Conservation (phyloP, 805 yeast species). For the Ogataea dorogensis region DNA sequence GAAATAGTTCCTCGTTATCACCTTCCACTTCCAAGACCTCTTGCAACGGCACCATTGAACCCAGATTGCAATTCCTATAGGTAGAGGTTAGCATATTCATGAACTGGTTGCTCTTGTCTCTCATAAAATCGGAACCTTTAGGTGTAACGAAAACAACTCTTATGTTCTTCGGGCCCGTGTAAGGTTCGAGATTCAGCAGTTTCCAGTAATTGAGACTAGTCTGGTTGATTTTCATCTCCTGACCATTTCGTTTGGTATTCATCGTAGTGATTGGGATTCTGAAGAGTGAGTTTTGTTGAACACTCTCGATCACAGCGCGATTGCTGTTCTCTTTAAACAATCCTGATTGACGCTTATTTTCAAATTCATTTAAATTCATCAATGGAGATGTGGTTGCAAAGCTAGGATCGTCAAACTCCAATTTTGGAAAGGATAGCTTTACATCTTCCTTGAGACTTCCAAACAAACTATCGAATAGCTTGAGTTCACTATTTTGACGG, state of each 20-base stretch:
- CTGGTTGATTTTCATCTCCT: constrained; percentile 45
- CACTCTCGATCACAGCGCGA: constrained; percentile 13
- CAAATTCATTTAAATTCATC: constrained; percentile 22
- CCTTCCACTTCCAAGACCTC: constrained; percentile 24
- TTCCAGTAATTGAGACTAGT: constrained; percentile 56
- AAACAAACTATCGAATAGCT: constrained; percentile 30
- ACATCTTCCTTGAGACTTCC: constrained; percentile 11
- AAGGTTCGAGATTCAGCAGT: constrained; percentile 54
- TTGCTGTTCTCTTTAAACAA: constrained; percentile 9
- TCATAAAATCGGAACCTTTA: constrained; percentile 25
- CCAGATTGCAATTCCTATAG: constrained; percentile 50
- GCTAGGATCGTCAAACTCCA: constrained; percentile 41
- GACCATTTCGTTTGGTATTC: constrained; percentile 37
- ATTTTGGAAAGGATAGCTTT: constrained; percentile 6
- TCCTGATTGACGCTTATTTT: constrained; percentile 9
- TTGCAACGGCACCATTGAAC: constrained; percentile 29
- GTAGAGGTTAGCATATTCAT: constrained; percentile 40
- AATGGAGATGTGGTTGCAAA: constrained; percentile 34
- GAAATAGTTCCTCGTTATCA: constrained; percentile 23
- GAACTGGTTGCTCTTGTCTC: constrained; percentile 35
- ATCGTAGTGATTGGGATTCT: constrained; percentile 36
- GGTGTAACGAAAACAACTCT: constrained; percentile 47
- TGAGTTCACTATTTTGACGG: constrained; percentile 10
- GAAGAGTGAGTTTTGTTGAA: constrained; percentile 30
- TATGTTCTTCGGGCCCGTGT: constrained; percentile 48